These are phyloP conservation scores for Grosmannia clavigera DNA, from an alignment of 2,329 filamentous ascomycete species.

Conservation along the genomic window DNA sequence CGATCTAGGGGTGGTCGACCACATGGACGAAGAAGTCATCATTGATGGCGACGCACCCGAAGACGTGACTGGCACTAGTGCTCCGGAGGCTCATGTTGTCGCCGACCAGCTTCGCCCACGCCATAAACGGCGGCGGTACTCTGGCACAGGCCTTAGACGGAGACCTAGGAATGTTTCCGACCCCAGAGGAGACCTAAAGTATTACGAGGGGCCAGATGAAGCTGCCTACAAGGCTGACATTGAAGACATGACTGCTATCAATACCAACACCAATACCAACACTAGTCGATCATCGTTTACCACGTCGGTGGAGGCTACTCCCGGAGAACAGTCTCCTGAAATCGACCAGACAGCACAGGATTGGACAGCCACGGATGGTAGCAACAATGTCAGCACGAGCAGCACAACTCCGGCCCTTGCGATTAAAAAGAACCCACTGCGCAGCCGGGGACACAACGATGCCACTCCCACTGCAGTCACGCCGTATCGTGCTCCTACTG, in stretches of 20 bases:
- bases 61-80: conserved; percentile 51
- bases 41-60: conserved; percentile 28
- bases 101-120: conserved; percentile 27
- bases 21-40: not conserved
- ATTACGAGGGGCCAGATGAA: conserved; percentile 81
- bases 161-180: conserved; percentile 62
- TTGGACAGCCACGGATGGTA: not conserved
- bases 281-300: conserved; percentile 10
- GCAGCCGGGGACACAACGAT: not conserved
- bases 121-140: conserved; percentile 59
- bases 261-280: conserved; percentile 8
- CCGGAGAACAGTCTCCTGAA: not conserved
- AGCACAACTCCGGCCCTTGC: conserved; percentile 10
- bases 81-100: conserved; percentile 47
- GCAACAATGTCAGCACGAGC: conserved; percentile 1
- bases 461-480: not conserved
- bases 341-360: not conserved
- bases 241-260: conserved; percentile 22
- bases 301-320: not conserved
- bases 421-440: conserved; percentile 7
- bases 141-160: conserved; percentile 67
- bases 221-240: conserved; percentile 63
- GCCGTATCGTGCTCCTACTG: not conserved
- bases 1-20: conserved; percentile 4
- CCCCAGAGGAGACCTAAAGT: conserved; percentile 68